Evolutionary conservation across 768 basidiomycete genomes (phyloP), one percentile per base, ranked within the genome.

Genomic region (Rhizopogon vinicolor): DNA sequence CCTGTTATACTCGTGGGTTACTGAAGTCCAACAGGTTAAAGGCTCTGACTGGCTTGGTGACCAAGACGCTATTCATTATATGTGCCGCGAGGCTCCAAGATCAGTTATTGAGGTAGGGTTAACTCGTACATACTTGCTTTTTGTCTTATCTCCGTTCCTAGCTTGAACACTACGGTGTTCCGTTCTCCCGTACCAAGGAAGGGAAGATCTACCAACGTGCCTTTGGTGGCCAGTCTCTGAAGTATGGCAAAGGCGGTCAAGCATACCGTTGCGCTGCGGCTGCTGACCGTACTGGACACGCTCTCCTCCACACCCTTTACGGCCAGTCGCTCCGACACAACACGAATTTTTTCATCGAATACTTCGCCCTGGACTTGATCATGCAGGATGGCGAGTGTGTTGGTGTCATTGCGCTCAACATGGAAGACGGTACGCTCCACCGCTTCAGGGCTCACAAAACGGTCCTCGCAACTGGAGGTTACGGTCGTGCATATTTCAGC

Each of bases 341-440:
- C 80, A 98, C 97, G 71, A 96, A 98, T 75, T 99, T 98, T 76
- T 99, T 99, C 79, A 98, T 99, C 72, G 97, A 99, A 72, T 99
- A 96, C 75, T 98, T 99, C 71, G 97, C 96, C n/a, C 84, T 96
- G 55, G 97, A 99, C 71, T 78, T 99, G 57, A 93, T 99, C 71
- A 99, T 99, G 97, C 81, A 98, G 70, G 93, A 90, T 60, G 97
- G 95, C 63, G 93, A 98, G 74, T 99, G 97, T 78, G 95, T 99
- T 55, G 97, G 97, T 76, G 97, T 99, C 51, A 91, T 98, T 68
- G 97, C 97, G 13, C 82, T 98, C 62, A 99, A 98, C 80, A 96
- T 98, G 93, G 97, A 99, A 76, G 97, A 98, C 63, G 97, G 97
- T 53, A 99, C 97, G 14, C 85, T 99, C 25, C 97, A 99, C 71